These are phyloP conservation scores for Solanum neorickii DNA, from an alignment of 257 asterid genomes.

Conservation along the genomic window DNA sequence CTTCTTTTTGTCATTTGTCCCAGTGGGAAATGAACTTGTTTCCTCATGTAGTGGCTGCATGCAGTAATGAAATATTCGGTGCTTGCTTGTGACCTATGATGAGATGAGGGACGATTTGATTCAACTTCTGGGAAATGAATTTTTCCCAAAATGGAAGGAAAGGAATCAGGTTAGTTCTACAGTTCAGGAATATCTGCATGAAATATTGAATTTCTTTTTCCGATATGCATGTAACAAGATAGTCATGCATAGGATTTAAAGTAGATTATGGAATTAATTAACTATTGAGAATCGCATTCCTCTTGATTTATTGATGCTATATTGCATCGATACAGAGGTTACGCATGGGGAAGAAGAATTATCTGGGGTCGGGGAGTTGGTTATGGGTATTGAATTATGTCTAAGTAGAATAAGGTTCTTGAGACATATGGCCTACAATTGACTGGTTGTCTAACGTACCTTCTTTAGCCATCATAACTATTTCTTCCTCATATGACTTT, in stretches of 20 bases:
- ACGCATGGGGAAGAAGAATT: neutral
- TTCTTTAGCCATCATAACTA: neutral
- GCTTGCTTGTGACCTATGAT: constrained; percentile 73
- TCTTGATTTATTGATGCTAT: neutral
- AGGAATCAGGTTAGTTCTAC: constrained; percentile 60
- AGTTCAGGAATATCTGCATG: neutral
- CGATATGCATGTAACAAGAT: neutral
- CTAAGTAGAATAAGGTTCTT: neutral
- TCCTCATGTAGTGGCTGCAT: constrained; percentile 86
- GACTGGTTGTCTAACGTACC: neutral
- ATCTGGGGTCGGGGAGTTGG: neutral
- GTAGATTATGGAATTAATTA: neutral
- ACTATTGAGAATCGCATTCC: neutral
- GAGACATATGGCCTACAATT: neutral
- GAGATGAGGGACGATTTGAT: constrained; percentile 93
- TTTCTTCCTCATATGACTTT: neutral
- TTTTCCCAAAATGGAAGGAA: constrained; percentile 91
- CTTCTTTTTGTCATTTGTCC: neutral
- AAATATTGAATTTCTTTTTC: neutral
- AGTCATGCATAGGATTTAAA: neutral
- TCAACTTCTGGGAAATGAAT: constrained; percentile 75
- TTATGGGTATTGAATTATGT: neutral
- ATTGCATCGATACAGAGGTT: neutral
- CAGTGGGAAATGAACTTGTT: constrained; percentile 1
- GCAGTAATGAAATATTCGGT: constrained; percentile 64